Evolutionary conservation across 345 rosid genomes (phyloP).

Genomic region (Kandelia obovata): DNA sequence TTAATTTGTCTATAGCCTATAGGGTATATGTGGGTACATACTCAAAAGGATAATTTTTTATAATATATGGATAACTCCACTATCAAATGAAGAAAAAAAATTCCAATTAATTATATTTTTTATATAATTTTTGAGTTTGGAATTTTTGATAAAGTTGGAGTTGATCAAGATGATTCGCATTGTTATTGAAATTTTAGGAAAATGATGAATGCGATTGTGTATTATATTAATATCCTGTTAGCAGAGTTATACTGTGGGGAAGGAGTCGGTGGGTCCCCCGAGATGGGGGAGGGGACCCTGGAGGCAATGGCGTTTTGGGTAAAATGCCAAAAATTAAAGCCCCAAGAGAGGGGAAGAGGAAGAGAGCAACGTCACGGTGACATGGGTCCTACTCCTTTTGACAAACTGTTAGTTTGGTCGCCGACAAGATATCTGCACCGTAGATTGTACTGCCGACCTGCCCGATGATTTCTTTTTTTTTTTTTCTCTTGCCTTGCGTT

Average conservation of each 20-base stretch:
- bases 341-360: neutral
- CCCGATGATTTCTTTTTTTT: neutral
- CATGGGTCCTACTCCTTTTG: conserved; percentile 21
- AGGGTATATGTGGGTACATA: no score
- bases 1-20: no score
- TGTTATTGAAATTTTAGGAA: neutral
- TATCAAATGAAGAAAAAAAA: no score
- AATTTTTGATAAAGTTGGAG: neutral
- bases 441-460: conserved; percentile 20
- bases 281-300: neutral
- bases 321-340: neutral
- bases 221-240: neutral
- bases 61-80: no score
- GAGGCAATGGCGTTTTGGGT: neutral
- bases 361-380: neutral
- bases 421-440: conserved; percentile 28
- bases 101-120: no score
- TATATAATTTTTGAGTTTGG: neutral
- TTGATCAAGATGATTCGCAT: neutral
- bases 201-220: neutral
- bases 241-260: neutral
- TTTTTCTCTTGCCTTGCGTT: neutral
- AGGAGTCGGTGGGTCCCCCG: conserved; percentile 5
- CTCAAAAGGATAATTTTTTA: no score
- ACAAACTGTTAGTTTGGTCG: conserved; percentile 17